phyloP scores from a whole-genome alignment of 2,329 filamentous ascomycete species.

The Penicillium occitanis region DNA sequence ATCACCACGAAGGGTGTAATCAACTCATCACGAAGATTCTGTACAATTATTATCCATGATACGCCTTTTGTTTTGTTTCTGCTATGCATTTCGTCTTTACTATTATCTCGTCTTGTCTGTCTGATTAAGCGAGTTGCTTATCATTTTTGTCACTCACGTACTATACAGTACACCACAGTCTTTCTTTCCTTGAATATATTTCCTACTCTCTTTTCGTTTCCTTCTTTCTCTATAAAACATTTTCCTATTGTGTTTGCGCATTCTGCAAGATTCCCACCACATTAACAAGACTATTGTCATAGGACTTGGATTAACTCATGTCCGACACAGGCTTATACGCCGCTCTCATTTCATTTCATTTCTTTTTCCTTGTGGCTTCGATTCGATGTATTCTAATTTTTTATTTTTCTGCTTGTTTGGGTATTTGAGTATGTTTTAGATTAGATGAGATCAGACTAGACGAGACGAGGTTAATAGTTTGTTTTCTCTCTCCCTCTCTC shows the following conservation, averaged over 20 bases:
- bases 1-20: not conserved
- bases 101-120: conserved; percentile 12
- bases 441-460: not conserved
- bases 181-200: conserved; percentile 20
- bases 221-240: not conserved
- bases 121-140: not conserved
- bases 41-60: conserved; percentile 20
- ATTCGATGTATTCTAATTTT: no score
- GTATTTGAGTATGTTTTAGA: not conserved
- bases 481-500: no score
- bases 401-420: no score
- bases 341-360: not conserved
- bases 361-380: not conserved
- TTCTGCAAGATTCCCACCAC: conserved; percentile 6
- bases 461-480: not conserved
- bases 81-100: conserved; percentile 1
- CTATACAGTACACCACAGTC: conserved; percentile 1
- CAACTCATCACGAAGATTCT: conserved; percentile 4
- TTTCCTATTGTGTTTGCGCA: not conserved
- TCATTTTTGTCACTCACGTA: not conserved
- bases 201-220: not conserved
- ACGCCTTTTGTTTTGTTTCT: conserved; percentile 9
- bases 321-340: not conserved
- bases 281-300: not conserved
- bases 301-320: not conserved